Conservation (phyloP, 495 filamentous ascomycete species). For the Penicillium simplicissimum region DNA sequence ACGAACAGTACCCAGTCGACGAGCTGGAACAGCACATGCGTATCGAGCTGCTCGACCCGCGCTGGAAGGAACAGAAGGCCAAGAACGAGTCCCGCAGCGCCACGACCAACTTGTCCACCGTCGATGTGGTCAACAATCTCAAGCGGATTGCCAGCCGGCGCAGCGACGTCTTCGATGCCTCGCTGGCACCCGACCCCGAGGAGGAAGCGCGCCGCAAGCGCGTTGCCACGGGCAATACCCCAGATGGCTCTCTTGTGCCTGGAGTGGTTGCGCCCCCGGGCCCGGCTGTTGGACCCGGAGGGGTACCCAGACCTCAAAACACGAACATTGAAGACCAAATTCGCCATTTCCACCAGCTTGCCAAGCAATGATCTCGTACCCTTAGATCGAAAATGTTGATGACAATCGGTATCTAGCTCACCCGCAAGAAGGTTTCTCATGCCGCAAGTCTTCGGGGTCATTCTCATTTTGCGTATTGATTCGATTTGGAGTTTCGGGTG, state of each 20-base stretch:
- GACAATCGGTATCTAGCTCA: background rate
- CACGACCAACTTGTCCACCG: conserved; percentile 83
- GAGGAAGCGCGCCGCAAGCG: conserved; percentile 77
- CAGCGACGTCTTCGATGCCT: conserved; percentile 82
- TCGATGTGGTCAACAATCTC: conserved; percentile 88
- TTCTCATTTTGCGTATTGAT: background rate
- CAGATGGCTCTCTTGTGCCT: conserved; percentile 23
- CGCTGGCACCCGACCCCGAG: conserved; percentile 49
- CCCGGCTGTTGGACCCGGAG: conserved; percentile 17
- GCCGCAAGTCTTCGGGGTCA: background rate
- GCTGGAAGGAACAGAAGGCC: conserved; percentile 93
- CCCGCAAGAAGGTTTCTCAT: background rate
- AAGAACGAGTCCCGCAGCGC: conserved; percentile 81
- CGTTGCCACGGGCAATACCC: conserved; percentile 50
- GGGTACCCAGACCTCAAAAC: conserved; percentile 40
- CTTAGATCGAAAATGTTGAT: background rate
- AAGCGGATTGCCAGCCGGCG: conserved; percentile 95
- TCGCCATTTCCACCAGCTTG: conserved; percentile 48
- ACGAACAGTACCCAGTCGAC: conserved; percentile 78
- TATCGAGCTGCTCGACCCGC: conserved; percentile 92
- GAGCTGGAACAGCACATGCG: conserved; percentile 94
- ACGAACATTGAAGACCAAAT: conserved; percentile 54
- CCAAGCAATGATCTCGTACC: conserved; percentile 25
- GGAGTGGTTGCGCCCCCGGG: conserved; percentile 12
- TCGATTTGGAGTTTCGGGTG: conserved; percentile 10